These are phyloP conservation scores for Blastomyces parvus DNA, from an alignment of 2,329 filamentous ascomycete species.

Conservation along the genomic window DNA sequence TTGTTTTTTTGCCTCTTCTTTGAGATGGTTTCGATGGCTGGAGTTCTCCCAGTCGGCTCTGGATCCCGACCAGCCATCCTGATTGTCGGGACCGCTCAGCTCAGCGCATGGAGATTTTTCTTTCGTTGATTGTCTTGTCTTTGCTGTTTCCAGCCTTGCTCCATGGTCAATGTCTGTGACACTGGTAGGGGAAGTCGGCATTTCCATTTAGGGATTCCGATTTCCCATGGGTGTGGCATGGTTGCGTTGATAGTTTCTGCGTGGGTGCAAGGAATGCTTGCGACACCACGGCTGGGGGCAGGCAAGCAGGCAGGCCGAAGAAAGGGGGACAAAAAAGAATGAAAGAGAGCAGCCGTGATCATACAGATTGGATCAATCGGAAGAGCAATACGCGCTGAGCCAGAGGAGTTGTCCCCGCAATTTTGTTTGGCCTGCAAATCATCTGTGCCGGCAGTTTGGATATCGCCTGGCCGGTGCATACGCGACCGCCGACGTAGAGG, in stretches of 20 bases:
- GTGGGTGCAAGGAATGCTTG: neutral
- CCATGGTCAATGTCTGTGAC: neutral
- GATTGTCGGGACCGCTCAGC: neutral
- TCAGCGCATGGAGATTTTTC: neutral
- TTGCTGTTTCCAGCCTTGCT: neutral
- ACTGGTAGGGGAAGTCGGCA: neutral
- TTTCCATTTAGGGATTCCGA: neutral
- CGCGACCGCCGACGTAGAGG: neutral
- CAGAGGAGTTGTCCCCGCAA: neutral
- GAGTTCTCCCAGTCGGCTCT: neutral
- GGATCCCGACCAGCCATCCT: neutral
- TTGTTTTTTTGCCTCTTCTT: neutral
- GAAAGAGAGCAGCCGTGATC: neutral
- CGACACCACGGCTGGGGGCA: neutral
- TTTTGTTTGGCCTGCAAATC: slow-evolving; percentile 1
- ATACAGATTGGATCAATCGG: neutral
- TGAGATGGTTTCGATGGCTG: neutral
- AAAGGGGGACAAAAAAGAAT: neutral
- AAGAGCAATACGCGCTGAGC: neutral
- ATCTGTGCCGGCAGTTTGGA: neutral
- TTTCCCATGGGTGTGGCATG: neutral
- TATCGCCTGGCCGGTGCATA: neutral
- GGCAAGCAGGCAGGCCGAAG: neutral
- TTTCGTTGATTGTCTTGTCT: neutral
- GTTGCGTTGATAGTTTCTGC: neutral